Conservation (phyloP, 23 red algal genomes). For the Pyropia yezoensis region DNA sequence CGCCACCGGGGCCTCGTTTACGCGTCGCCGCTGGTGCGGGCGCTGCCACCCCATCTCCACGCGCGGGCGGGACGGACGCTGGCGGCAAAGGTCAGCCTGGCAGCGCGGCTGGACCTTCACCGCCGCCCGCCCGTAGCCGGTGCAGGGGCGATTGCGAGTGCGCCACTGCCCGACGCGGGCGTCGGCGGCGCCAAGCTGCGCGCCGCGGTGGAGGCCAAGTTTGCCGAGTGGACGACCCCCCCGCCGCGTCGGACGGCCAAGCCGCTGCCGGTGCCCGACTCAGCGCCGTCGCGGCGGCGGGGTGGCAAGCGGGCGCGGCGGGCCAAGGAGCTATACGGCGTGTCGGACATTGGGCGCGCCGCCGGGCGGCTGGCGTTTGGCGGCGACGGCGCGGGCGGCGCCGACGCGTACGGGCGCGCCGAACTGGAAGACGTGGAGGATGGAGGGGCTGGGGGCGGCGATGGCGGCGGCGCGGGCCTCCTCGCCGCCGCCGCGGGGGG, state of each 20-base stretch:
- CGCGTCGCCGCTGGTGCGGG: constrained; percentile 39
- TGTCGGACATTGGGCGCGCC: constrained; percentile 51
- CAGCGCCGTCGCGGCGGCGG: constrained; percentile 44
- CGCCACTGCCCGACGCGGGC: constrained; percentile 33
- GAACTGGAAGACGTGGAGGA: constrained; percentile 24
- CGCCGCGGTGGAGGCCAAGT: constrained; percentile 46
- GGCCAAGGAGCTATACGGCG: constrained; percentile 64
- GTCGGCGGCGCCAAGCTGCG: constrained; percentile 29
- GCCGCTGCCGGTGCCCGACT: constrained; percentile 69
- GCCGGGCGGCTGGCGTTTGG: constrained; percentile 70
- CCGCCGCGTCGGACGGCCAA: constrained; percentile 64
- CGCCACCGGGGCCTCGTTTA: constrained; percentile 49
- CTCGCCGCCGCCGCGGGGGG: constrained; percentile 17
- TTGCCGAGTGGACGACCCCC: constrained; percentile 67
- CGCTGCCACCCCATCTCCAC: constrained; percentile 42
- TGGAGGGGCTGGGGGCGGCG: constrained; percentile 39
- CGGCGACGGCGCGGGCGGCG: neutral
- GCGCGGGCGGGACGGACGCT: constrained; percentile 44
- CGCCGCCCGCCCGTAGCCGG: too few species aligned
- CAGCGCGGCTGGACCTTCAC: constrained; percentile 54
- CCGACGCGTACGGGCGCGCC: too few species aligned
- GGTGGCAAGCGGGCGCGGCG: constrained; percentile 56
- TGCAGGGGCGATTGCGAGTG: neutral
- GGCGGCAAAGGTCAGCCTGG: constrained; percentile 51
- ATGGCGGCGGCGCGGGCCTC: constrained; percentile 53